Base-by-base conservation (phyloP, 2,329 filamentous ascomycete species). In the Penicillium nordicum region DNA sequence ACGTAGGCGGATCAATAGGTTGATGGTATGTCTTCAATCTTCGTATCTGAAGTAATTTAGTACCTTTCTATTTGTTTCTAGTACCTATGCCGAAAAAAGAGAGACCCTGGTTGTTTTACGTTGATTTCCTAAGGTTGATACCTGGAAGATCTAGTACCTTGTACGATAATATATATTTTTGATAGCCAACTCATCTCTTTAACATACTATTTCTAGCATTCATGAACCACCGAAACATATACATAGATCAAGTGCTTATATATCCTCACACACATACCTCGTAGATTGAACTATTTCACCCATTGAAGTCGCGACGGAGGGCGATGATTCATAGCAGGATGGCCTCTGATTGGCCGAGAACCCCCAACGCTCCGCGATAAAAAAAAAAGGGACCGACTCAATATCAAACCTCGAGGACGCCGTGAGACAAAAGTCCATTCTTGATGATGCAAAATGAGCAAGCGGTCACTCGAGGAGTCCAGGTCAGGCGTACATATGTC, bases 361-460 rank as follows among this genome's bases (percentile, higher is more conserved):
- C 14, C 5, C 3, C 3, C 34, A 44, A 21, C 37, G 42, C 38
- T 51, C 57, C 54, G 27, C 47, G 47, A 30, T 32, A 52, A 57
- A 60, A 57, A 50, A 50, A 55, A 55, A 37, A 25, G 16, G 9
- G 34, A 41, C 48, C 29, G 5, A 34, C 23, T 27, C 47, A 49
- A 41, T 53, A 57, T 45, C 45, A 46, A 46, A 56, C 40, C 25
- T 32, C 23, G n/a, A 45, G 36, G 14, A 53, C 38, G 54, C 23
- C 12, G 43, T 34, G n/a, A n/a, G 18, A 46, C 18, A 29, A 44
- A 27, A 32, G 4, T 36, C n/a, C 37, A 29, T 50, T 48, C 44
- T 56, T 50, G 57, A 68, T 57, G 65, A 70, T 69, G 69, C 70
- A 71, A 63, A 59, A 73, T 73, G 71, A 72, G 65, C 71, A 73